Conservation (phyloP, 306 rosid species). For the Trichosanthes truncata region DNA sequence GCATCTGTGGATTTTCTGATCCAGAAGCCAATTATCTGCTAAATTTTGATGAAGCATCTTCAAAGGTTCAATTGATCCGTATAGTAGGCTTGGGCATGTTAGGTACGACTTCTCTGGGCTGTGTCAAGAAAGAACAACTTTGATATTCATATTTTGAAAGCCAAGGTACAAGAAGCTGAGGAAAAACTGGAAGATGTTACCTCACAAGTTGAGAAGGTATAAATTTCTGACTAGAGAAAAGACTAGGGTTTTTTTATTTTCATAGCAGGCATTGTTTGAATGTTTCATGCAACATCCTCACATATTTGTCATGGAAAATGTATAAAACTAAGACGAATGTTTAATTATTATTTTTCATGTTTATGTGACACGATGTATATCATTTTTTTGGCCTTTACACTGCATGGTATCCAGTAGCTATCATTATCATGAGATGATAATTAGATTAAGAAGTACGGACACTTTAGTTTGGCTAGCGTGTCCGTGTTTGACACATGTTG, state of each 20-base stretch:
- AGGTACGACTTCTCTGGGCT: slow-evolving; percentile 80
- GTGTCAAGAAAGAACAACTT: slow-evolving; percentile 64
- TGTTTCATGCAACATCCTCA: background rate
- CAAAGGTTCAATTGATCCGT: slow-evolving; percentile 37
- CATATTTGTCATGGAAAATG: background rate
- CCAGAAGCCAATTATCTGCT: background rate
- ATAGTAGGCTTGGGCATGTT: slow-evolving; percentile 34
- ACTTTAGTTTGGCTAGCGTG: background rate
- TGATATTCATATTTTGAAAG: slow-evolving; percentile 56
- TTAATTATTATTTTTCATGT: background rate
- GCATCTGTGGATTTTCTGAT: background rate
- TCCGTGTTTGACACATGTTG: background rate
- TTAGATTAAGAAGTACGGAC: background rate
- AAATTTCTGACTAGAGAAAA: background rate
- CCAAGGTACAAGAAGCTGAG: slow-evolving; percentile 52
- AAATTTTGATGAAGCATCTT: background rate
- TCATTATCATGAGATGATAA: background rate
- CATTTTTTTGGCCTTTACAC: background rate
- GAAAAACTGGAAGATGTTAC: slow-evolving; percentile 34
- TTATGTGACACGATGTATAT: background rate
- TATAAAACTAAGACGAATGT: background rate
- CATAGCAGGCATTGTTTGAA: background rate
- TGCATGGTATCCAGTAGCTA: background rate
- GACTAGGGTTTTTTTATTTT: background rate
- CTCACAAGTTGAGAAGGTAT: slow-evolving; percentile 54